Conservation (phyloP, 1,284 basidiomycete genomes). For the Kalmanozyma brasiliensis region DNA sequence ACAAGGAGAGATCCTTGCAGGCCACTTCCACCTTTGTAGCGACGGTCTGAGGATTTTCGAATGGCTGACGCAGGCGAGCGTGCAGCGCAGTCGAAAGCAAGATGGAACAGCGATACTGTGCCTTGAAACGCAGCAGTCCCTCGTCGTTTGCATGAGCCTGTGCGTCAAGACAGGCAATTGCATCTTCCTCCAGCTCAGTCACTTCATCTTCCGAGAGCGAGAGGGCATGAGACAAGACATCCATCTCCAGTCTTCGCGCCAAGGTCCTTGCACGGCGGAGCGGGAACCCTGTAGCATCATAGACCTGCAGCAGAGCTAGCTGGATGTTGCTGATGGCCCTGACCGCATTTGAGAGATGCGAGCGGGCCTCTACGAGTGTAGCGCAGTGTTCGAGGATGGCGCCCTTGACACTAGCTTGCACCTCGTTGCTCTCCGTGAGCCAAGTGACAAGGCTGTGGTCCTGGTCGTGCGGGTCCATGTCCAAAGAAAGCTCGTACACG, state of each 20-base stretch:
- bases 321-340: slow-evolving; percentile 30
- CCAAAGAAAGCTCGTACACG: slow-evolving; percentile 41
- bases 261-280: slow-evolving; percentile 45
- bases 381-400: slow-evolving; percentile 48
- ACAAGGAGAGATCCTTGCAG: slow-evolving; percentile 27
- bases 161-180: slow-evolving; percentile 21
- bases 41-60: slow-evolving; percentile 18
- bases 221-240: slow-evolving; percentile 31
- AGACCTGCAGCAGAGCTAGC: slow-evolving; percentile 22
- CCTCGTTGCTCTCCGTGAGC: slow-evolving; percentile 7
- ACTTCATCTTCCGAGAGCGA: slow-evolving; percentile 17
- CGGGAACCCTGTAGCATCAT: slow-evolving; percentile 23
- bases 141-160: slow-evolving; percentile 14
- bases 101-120: slow-evolving; percentile 43
- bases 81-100: slow-evolving; percentile 27
- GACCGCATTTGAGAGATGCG: slow-evolving; percentile 42
- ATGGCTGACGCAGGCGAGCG: slow-evolving; percentile 29
- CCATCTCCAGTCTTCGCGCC: slow-evolving; percentile 40
- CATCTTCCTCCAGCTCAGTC: slow-evolving; percentile 16
- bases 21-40: slow-evolving; percentile 28
- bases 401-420: slow-evolving; percentile 17
- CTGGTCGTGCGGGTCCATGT: slow-evolving; percentile 20
- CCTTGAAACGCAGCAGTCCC: slow-evolving; percentile 20
- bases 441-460: slow-evolving; percentile 21
- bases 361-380: slow-evolving; percentile 29